Percentiles rank a stretch among this genome's conserved stretches.
Conservation (phyloP, 192 early-diverging fungal species). For the Phycomyces nitens region DNA sequence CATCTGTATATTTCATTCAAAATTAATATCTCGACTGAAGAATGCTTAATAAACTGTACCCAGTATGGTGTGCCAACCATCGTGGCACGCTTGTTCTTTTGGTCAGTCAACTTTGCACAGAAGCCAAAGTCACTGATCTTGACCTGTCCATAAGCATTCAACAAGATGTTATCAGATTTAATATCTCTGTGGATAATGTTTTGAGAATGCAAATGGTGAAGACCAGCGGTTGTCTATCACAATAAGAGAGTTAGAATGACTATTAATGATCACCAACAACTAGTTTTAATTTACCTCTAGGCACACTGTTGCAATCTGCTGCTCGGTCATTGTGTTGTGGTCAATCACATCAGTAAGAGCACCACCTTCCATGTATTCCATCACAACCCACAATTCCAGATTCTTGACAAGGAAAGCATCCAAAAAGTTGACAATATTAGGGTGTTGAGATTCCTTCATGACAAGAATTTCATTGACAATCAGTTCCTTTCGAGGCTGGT, state of each 20-base stretch:
- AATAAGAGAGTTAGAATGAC: slow-evolving; percentile 3
- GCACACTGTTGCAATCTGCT: slow-evolving; percentile 90
- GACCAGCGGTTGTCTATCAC: slow-evolving; percentile 67
- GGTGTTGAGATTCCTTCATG: slow-evolving; percentile 90
- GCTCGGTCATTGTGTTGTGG: slow-evolving; percentile 86
- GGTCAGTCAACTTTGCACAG: slow-evolving; percentile 84
- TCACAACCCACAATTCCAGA: slow-evolving; percentile 91
- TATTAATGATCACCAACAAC: not conserved
- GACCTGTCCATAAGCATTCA: slow-evolving; percentile 74
- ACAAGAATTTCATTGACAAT: slow-evolving; percentile 89
- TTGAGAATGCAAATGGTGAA: slow-evolving; percentile 73
- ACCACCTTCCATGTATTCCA: slow-evolving; percentile 99
- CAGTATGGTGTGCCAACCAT: slow-evolving; percentile 89
- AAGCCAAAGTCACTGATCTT: slow-evolving; percentile 94
- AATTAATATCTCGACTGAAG: not conserved
- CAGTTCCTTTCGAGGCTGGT: slow-evolving; percentile 85
- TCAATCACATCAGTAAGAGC: slow-evolving; percentile 96
- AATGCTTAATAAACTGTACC: slow-evolving; percentile 14
- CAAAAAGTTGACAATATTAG: slow-evolving; percentile 97
- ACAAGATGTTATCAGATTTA: slow-evolving; percentile 83
- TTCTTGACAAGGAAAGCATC: slow-evolving; percentile 86
- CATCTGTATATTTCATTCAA: slow-evolving; percentile 35
- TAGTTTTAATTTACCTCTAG: slow-evolving; percentile 61
- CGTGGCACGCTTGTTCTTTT: slow-evolving; percentile 77
- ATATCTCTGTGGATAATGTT: slow-evolving; percentile 91